Conservation (phyloP, 192 early-diverging fungal species). For the Phlyctochytrium planicorne region DNA sequence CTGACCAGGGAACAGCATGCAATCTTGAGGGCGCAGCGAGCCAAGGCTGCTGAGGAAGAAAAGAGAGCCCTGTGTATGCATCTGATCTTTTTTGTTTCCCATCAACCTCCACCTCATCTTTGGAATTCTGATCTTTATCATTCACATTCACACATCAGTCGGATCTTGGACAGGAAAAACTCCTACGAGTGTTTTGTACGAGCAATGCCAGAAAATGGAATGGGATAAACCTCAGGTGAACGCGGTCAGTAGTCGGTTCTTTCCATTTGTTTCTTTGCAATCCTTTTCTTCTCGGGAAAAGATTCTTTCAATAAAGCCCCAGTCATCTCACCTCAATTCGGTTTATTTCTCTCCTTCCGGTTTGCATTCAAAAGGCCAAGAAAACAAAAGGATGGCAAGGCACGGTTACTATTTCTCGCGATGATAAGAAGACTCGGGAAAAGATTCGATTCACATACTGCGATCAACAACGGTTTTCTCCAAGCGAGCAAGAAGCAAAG, state of each 20-base stretch:
- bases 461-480: slow-evolving; percentile 19
- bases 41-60: slow-evolving; percentile 17
- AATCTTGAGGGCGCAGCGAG: slow-evolving; percentile 5
- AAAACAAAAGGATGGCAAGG: slow-evolving; percentile 20
- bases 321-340: no score
- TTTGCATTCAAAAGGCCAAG: slow-evolving; percentile 6
- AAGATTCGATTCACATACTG: slow-evolving; percentile 46
- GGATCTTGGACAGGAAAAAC: slow-evolving; percentile 81
- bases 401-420: slow-evolving; percentile 52
- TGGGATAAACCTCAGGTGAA: slow-evolving; percentile 74
- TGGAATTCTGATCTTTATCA: background rate
- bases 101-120: no score
- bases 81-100: no score
- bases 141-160: no score
- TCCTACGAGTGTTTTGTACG: slow-evolving; percentile 72
- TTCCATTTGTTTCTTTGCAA: no score
- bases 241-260: slow-evolving; percentile 38
- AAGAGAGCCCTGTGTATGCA: slow-evolving; percentile 19
- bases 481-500: slow-evolving; percentile 52
- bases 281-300: slow-evolving; percentile 5
- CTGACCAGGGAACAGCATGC: slow-evolving; percentile 20
- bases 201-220: slow-evolving; percentile 69
- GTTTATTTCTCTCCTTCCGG: background rate
- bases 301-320: background rate
- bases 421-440: slow-evolving; percentile 59